Conservation (phyloP, 352 stramenopile genomes). For the Pythium coloratum region DNA sequence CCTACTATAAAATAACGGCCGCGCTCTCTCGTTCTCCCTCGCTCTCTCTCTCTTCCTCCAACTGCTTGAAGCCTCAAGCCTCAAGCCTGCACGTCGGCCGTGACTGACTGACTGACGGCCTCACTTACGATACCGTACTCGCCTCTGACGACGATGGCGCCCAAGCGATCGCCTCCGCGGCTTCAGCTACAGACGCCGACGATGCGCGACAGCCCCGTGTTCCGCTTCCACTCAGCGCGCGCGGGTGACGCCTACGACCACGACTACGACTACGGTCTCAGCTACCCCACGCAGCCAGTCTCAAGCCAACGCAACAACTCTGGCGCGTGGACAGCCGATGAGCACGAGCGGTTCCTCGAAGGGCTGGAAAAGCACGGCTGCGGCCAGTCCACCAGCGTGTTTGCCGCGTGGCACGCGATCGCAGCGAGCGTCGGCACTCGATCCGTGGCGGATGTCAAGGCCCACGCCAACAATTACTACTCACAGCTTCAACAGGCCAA, state of each 20-base stretch:
- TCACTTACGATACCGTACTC: neutral
- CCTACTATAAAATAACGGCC: neutral
- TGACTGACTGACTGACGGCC: neutral
- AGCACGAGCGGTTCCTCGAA: constrained; percentile 69
- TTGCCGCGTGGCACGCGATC: constrained; percentile 60
- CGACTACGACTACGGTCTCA: neutral
- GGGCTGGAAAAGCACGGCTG: constrained; percentile 66
- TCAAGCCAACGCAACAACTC: neutral
- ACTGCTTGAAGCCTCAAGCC: neutral
- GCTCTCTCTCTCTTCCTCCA: neutral
- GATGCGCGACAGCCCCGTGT: constrained; percentile 24
- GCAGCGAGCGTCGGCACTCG: constrained; percentile 53
- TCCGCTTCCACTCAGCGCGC: constrained; percentile 11
- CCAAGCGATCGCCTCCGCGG: constrained; percentile 10
- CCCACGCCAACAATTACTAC: constrained; percentile 39
- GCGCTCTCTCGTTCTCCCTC: neutral
- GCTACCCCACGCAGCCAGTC: neutral
- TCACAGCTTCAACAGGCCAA: constrained; percentile 37
- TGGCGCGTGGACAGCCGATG: constrained; percentile 47
- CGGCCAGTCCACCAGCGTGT: constrained; percentile 38
- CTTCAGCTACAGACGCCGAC: neutral
- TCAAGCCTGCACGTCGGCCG: neutral
- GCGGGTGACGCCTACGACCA: constrained; percentile 2
- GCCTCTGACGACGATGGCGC: neutral
- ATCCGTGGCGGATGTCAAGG: constrained; percentile 30